Conservation (phyloP, 192 early-diverging fungal genomes). For the Coemansia biformis region DNA sequence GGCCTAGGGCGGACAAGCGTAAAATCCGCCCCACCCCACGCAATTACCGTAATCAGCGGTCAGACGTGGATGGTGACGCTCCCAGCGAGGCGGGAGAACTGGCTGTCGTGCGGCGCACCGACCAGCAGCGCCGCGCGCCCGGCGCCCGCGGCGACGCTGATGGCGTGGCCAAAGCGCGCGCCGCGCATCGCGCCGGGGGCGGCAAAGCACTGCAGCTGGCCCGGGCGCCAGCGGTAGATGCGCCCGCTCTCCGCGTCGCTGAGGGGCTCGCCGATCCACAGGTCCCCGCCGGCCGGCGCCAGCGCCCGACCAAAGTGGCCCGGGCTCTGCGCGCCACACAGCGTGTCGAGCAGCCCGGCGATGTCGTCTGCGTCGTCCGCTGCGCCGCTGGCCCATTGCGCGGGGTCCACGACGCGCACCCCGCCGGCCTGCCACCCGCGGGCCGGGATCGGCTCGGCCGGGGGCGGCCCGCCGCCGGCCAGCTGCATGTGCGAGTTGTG, state of each 20-base stretch:
- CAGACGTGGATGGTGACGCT: slow-evolving; percentile 26
- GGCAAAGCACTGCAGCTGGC: slow-evolving; percentile 18
- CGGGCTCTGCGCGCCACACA: slow-evolving; percentile 37
- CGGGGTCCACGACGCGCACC: slow-evolving; percentile 41
- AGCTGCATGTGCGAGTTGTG: slow-evolving; percentile 10
- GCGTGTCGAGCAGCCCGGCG: slow-evolving; percentile 27
- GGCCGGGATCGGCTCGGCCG: slow-evolving; percentile 16
- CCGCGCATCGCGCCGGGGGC: slow-evolving; percentile 11
- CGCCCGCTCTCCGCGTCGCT: slow-evolving; percentile 35
- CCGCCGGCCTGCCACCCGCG: slow-evolving; percentile 50
- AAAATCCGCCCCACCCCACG: too few species aligned
- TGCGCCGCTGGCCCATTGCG: slow-evolving; percentile 10
- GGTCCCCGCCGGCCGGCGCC: slow-evolving; percentile 13
- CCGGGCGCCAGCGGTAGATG: slow-evolving; percentile 28
- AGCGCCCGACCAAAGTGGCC: slow-evolving; percentile 47
- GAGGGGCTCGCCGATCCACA: slow-evolving; percentile 52
- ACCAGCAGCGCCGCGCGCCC: slow-evolving; percentile 17
- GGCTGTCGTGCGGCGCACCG: slow-evolving; percentile 41
- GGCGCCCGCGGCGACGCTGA: slow-evolving; percentile 2
- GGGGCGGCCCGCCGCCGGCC: neutral
- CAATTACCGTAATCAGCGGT: too few species aligned
- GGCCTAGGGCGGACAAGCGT: too few species aligned
- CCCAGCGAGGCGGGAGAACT: slow-evolving; percentile 35
- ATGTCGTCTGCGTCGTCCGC: neutral
- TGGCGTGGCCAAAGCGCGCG: slow-evolving; percentile 26